These are phyloP conservation scores for Penicillium ochrochloron DNA, from an alignment of 495 filamentous ascomycete species.

Conservation along the genomic window DNA sequence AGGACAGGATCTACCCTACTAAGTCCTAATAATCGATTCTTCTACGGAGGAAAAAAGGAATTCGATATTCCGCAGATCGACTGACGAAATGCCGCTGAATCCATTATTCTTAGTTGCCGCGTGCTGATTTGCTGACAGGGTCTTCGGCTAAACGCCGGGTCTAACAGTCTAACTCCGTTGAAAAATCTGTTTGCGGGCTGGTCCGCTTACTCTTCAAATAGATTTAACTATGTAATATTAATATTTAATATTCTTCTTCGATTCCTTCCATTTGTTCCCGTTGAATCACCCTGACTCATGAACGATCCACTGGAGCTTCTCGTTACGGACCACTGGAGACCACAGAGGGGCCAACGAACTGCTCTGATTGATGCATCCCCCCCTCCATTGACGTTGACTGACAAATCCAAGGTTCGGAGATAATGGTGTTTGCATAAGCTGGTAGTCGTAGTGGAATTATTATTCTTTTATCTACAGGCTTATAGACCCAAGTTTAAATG, in stretches of 20 bases:
- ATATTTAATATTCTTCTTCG: neutral
- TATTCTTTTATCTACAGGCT: neutral
- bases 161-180: conserved; percentile 19
- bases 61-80: conserved; percentile 23
- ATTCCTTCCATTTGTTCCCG: neutral
- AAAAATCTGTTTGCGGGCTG: conserved; percentile 20
- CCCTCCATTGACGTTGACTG: neutral
- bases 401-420: conserved; percentile 26
- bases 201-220: conserved; percentile 3
- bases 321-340: neutral
- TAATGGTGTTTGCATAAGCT: conserved; percentile 22
- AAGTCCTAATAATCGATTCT: neutral
- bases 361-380: neutral
- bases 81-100: neutral
- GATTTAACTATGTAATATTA: neutral
- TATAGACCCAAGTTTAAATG: conserved; percentile 5
- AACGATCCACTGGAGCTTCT: conserved; percentile 16
- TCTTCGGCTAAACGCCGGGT: conserved; percentile 24
- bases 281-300: conserved; percentile 26
- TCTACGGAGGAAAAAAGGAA: conserved; percentile 5
- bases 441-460: neutral
- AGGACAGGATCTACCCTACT: neutral
- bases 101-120: neutral
- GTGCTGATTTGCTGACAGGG: conserved; percentile 10
- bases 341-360: neutral